Evolutionary conservation across 768 basidiomycete genomes (phyloP), one percentile per base, ranked within the genome.

Genomic region (Neoboletus magnificus): DNA sequence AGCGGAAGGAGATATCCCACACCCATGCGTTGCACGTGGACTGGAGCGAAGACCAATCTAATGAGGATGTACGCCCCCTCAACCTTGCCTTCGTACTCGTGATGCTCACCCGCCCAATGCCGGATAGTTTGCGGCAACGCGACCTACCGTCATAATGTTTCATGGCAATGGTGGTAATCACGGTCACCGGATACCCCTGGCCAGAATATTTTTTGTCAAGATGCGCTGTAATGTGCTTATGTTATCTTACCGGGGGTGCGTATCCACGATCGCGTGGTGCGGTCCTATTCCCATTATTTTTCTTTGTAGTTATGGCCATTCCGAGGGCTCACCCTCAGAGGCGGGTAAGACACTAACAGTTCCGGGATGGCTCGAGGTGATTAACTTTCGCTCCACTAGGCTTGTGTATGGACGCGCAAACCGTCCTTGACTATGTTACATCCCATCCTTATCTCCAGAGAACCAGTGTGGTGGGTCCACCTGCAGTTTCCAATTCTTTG

Each of bases 141-240:
- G 93, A 16, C 96, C 96, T 2, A 97, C 93, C 0, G 78, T 98
- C 2, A 71, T 98, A 48, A 91, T 98, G 85, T 93, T 97, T 53
- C 95, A 98, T 62, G 96, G 96, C 8, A 91, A 91, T 63, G 89
- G 85, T 0, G 90, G 90, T 15, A 93, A 92, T 61, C 77, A 85
- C 37, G 95, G 96, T 1, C 96, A 98, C 66, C 82, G 96, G 25
- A 81, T 98, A 66, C 96, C 94, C 2, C 76, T 97, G 27, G 95
- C 90, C 0, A 81, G 82, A 48, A 81, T 92, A 33, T 96, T 98
- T 67, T 91, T 81, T 66, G 72, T 83, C 45, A 82, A 83, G 65
- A 85, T 93, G 83, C 79, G 91, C 16, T 97, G 93, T 70, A 98
- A 98, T 66, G 93, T 97, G 4, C 75, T 98, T 39, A 93, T 98